These are phyloP conservation scores for Rosa rugosa DNA, from an alignment of 306 rosid species.

Conservation along the genomic window DNA sequence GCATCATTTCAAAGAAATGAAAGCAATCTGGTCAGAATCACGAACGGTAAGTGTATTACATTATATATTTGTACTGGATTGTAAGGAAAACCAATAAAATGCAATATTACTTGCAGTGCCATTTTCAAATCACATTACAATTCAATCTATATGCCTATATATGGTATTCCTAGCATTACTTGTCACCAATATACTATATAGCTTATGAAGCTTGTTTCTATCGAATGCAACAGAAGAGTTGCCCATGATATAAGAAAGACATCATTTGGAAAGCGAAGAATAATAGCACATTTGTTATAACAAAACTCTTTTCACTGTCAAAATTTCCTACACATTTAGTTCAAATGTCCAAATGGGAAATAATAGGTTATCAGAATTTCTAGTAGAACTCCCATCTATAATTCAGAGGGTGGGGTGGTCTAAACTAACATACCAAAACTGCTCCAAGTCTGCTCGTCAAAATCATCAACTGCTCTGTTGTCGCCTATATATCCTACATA, in stretches of 20 bases:
- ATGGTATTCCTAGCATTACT: background rate
- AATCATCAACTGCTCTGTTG: slow-evolving; percentile 58
- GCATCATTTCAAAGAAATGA: background rate
- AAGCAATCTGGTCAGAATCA: background rate
- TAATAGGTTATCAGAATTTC: no score
- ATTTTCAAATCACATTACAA: background rate
- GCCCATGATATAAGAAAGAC: no score
- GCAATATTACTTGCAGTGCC: background rate
- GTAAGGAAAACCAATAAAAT: background rate
- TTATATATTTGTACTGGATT: background rate
- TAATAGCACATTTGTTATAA: background rate
- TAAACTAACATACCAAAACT: no score
- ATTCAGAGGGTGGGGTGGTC: background rate
- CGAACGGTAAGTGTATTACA: background rate
- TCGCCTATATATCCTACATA: slow-evolving; percentile 61
- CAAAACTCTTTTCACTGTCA: no score
- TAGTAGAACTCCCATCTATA: background rate
- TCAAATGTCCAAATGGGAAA: slow-evolving; percentile 2
- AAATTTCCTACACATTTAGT: background rate
- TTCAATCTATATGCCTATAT: background rate
- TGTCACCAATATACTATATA: background rate
- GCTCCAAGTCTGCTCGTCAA: background rate
- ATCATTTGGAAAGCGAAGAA: background rate
- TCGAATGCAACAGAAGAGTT: no score
- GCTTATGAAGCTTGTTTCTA: no score